Base-by-base conservation (phyloP, 202 grass and related monocot genomes). In the Musa balbisiana region DNA sequence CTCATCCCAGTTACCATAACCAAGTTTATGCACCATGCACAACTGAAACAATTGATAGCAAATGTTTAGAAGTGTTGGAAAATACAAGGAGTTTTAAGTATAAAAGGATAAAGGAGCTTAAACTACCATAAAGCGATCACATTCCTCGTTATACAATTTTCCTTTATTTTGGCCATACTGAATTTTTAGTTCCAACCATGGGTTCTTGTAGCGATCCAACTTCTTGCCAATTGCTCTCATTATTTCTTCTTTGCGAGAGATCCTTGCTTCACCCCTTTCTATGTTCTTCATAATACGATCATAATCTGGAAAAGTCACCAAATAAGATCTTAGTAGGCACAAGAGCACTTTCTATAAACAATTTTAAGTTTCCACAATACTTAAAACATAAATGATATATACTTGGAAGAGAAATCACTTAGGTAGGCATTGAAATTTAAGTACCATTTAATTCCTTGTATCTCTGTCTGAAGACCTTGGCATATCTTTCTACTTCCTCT, bases 201-300 rank as follows among this genome's bases (percentile, higher is more conserved):
- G 95, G 74, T 99, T 99, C 82, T 92, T 99, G 72, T 99, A 99
- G 74, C 91, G 91, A 65, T 99, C 95, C 62, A 95, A 83, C 78
- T 99, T 99, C 78, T 99, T 99, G n/a, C 85, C 92, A 26, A 99
- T 88, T 49, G 95, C 95, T 79, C 78, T 89, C 89, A 92, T 99
- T 76, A 99, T 99, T 77, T 95, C 95, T 85, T 99, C 95, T 69
- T 95, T 99, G 11, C 95, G 83, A 50, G 83, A 87, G 69, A 99
- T 99, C 75, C 95, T 94, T 76, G 89, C 95, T 77, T 99, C 95
- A 19, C 95, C 95, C 65, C 87, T 92, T 86, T 99, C 95, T 76
- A 99, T 99, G 63, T 89, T 99, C 84, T 99, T 99, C 49, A 99
- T 92, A 64, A 99, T 99, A 69, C 91, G 92, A 82, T 99, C 95